phyloP scores from a whole-genome alignment of 1,284 basidiomycete species.

The Schizophyllum amplum region DNA sequence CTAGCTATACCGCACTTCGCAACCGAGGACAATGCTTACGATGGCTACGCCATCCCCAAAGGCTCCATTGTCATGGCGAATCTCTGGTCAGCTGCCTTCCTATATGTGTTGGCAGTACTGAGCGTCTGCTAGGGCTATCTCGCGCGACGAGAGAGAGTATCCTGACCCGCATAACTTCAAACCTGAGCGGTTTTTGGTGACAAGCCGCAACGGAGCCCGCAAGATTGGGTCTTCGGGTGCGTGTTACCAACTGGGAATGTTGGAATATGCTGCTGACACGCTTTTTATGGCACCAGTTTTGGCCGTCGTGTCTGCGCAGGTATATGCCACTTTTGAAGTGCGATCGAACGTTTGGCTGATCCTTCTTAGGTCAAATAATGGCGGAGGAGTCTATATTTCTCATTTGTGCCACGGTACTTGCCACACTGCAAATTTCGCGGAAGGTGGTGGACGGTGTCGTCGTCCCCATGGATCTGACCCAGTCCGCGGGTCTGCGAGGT shows the following conservation, averaged over 20 bases:
- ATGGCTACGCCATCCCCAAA: too few species aligned
- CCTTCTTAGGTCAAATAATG: conserved; percentile 31
- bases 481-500: too few species aligned
- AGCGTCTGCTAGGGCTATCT: background rate
- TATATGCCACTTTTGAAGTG: background rate
- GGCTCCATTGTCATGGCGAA: too few species aligned
- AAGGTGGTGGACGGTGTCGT: too few species aligned
- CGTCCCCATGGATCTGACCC: too few species aligned
- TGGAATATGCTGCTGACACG: too few species aligned
- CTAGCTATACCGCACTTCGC: background rate
- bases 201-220: conserved; percentile 22
- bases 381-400: conserved; percentile 39
- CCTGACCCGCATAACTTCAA: conserved; percentile 28
- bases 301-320: conserved; percentile 6
- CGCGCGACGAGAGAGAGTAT: conserved; percentile 23
- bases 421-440: conserved; percentile 30
- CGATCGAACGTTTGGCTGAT: background rate
- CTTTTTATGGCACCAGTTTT: too few species aligned
- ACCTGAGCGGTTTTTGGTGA: conserved; percentile 20
- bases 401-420: conserved; percentile 30
- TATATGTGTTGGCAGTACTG: too few species aligned
- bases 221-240: conserved; percentile 15
- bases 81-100: too few species aligned
- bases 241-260: too few species aligned
- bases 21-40: too few species aligned